Base-by-base conservation (phyloP, 148 eudicot species). In the Rhododendron molle region DNA sequence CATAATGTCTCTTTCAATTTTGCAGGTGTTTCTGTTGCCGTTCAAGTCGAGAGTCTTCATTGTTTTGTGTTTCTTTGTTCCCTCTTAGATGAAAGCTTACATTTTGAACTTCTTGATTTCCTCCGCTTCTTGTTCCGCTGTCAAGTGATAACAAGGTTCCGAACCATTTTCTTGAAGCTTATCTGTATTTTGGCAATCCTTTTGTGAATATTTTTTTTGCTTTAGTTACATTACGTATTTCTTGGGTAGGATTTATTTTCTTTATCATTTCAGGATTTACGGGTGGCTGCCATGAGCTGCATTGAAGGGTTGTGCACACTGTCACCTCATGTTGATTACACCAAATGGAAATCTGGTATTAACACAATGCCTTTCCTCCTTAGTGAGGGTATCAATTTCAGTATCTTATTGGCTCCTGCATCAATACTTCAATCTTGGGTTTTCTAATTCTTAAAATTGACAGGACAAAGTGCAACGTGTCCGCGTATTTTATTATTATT, bases 201-300 rank as follows among this genome's bases (percentile, higher is more conserved):
- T 23, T 56, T 32, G 15, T 47, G 43, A 38, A 2, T 38, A 12
- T 50, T 67, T n/a, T 20, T 69, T 32, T 77, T 81, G 11, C 58
- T 78, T 36, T 80, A 13, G 58, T 85, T 76, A 46, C 23, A 78
- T 36, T 40, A 14, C 44, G 4, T 28, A 21, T 79, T 62, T 20
- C 46, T 78, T 83, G 34, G 77, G 49, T 85, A 52, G 80, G 21
- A 80, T 87, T 34, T 52, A 50, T 34, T 34, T 71, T 7, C 84
- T 73, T 10, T 60, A 40, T 82, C 0, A 71, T 54, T 65, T 21
- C 83, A 93, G 92, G 93, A 91, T 86, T 89, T 95, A 47, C 88
- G 94, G 81, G 81, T 78, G 62, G 94, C 96, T 76, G 95, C 99
- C 88, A 95, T 97, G 98, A 86, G 87, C 87, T 94, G 92, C 90